Percentiles rank a stretch among this genome's conserved stretches.
Conservation (phyloP, 148 eudicot genomes). For the Rhododendron molle region DNA sequence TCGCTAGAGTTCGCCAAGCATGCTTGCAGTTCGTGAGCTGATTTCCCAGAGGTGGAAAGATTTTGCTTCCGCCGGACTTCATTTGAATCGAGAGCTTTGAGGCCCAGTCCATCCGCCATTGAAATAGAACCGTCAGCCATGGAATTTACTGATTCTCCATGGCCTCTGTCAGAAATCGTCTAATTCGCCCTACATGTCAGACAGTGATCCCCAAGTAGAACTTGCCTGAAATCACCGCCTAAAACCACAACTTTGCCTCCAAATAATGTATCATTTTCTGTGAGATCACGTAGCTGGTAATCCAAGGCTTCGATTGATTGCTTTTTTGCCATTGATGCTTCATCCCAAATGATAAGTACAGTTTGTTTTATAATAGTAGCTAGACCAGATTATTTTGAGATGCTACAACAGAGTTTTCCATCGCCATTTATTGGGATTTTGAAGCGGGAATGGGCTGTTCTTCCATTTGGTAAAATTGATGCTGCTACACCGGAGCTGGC, state of each 20-base stretch:
- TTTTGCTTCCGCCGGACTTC: no score
- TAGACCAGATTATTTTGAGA: not conserved
- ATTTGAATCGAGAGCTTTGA: no score
- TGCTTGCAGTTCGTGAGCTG: no score
- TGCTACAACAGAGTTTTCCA: not conserved
- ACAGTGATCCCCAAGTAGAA: no score
- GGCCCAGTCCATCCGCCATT: no score
- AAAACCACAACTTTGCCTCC: not conserved
- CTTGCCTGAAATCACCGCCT: not conserved
- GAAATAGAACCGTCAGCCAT: no score
- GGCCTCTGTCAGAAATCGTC: no score
- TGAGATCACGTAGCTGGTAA: not conserved
- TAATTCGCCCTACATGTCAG: no score
- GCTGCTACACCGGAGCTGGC: not conserved
- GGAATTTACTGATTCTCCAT: no score
- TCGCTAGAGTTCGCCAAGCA: no score
- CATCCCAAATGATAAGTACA: not conserved
- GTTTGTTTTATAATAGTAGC: not conserved
- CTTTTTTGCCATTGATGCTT: not conserved
- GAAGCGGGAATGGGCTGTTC: not conserved
- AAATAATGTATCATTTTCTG: not conserved
- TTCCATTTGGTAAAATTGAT: not conserved
- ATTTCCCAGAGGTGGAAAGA: no score
- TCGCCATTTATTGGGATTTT: not conserved
- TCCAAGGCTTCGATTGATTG: not conserved